Conservation (phyloP, 305 asterid species). For the Fraxinus greggii region DNA sequence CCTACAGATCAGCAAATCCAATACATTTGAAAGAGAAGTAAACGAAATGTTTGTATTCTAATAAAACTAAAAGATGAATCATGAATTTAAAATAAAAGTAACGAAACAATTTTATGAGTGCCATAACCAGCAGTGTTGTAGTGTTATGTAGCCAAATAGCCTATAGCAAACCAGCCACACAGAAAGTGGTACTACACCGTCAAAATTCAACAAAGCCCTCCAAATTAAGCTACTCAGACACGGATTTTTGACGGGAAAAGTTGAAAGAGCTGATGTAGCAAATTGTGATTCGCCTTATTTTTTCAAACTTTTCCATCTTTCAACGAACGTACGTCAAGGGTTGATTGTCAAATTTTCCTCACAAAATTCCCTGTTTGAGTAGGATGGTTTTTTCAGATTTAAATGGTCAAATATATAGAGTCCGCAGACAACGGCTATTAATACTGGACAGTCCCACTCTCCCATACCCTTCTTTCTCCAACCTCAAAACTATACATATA, state of each 20-base stretch:
- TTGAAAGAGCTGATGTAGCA: too few relatives aligned
- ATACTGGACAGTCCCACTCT: conserved; percentile 57
- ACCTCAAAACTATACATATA: conserved; percentile 25
- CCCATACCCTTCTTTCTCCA: conserved; percentile 36
- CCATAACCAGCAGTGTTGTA: background rate
- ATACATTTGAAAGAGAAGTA: background rate
- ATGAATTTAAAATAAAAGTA: background rate
- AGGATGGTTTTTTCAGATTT: background rate
- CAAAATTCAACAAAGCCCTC: too few relatives aligned
- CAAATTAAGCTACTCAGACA: too few relatives aligned
- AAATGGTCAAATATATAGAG: background rate
- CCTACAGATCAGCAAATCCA: background rate
- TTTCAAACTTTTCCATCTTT: too few relatives aligned
- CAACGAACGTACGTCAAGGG: too few relatives aligned
- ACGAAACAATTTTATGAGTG: background rate
- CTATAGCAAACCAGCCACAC: background rate
- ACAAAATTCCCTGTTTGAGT: too few relatives aligned
- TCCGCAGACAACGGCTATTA: conserved; percentile 39
- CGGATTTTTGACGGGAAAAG: too few relatives aligned
- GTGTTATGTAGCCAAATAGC: background rate
- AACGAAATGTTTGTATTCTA: background rate
- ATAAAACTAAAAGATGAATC: background rate
- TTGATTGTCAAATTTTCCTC: too few relatives aligned
- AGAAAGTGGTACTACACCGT: background rate
- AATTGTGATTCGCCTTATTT: too few relatives aligned